phyloP scores from a whole-genome alignment of 2,329 filamentous ascomycete genomes.

The Mollisiaceae sp. region DNA sequence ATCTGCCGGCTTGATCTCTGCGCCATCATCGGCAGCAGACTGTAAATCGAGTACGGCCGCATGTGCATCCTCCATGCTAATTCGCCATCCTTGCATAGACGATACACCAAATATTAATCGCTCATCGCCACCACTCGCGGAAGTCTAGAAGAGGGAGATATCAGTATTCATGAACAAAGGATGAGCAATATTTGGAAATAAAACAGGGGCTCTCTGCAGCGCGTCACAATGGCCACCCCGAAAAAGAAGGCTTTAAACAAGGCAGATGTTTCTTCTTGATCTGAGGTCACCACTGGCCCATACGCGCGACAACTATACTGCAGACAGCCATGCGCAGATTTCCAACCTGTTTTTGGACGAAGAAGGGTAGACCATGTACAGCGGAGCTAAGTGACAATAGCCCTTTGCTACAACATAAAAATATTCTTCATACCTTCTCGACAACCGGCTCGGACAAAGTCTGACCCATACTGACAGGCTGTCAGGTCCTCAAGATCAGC shows the following conservation, averaged over 20 bases:
- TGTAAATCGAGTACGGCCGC: constrained; percentile 87
- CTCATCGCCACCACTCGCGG: constrained; percentile 89
- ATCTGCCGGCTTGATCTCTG: constrained; percentile 60
- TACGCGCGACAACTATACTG: background rate
- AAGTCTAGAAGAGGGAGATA: constrained; percentile 63
- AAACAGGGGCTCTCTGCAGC: background rate
- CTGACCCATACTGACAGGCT: constrained; percentile 77
- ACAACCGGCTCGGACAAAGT: constrained; percentile 98
- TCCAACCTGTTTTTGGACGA: background rate
- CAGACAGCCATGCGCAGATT: background rate
- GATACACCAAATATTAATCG: constrained; percentile 92
- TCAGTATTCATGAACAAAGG: constrained; percentile 34
- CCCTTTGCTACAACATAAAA: background rate
- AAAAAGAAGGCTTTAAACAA: background rate
- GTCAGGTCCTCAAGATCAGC: constrained; percentile 33
- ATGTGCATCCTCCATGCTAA: constrained; percentile 99
- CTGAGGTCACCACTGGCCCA: background rate
- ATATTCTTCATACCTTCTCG: constrained; percentile 79
- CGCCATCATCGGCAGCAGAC: constrained; percentile 52
- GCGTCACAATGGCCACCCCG: background rate
- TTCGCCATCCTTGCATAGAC: constrained; percentile 99
- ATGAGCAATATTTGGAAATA: background rate
- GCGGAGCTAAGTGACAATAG: background rate
- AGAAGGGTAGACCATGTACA: background rate
- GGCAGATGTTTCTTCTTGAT: background rate